Conservation (phyloP, 805 yeast species). For the Candida cerambycidarum region DNA sequence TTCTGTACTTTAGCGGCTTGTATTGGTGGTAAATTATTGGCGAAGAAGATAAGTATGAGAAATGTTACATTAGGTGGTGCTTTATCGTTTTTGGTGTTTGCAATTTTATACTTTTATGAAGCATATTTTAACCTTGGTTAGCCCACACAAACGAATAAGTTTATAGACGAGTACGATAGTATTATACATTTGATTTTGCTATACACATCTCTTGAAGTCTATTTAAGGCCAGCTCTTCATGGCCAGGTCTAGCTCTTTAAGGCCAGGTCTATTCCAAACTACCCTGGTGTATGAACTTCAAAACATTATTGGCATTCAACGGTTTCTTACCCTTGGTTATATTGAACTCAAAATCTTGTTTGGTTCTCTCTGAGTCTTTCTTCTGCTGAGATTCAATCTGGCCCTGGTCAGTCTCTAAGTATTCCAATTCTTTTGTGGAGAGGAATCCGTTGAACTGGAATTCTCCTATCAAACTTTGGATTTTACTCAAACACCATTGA, state of each 20-base stretch:
- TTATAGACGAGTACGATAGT: too few species aligned
- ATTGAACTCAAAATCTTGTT: slow-evolving; percentile 25
- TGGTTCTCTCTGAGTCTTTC: slow-evolving; percentile 18
- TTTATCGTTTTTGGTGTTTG: slow-evolving; percentile 77
- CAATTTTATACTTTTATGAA: slow-evolving; percentile 75
- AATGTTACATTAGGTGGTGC: slow-evolving; percentile 92
- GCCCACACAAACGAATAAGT: too few species aligned
- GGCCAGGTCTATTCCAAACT: slow-evolving; percentile 15
- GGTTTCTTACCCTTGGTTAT: slow-evolving; percentile 27
- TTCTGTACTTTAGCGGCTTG: slow-evolving; percentile 90
- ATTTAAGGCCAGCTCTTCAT: too few species aligned
- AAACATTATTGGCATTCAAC: slow-evolving; percentile 34
- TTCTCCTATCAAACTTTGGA: slow-evolving; percentile 52
- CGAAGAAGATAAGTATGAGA: slow-evolving; percentile 86
- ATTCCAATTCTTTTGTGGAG: slow-evolving; percentile 48
- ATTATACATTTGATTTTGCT: too few species aligned
- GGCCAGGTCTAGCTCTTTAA: too few species aligned
- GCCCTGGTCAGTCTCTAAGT: slow-evolving; percentile 32
- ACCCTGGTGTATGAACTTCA: slow-evolving; percentile 42
- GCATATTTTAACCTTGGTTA: slow-evolving; percentile 41
- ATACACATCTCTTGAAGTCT: too few species aligned
- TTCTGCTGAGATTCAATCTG: slow-evolving; percentile 25
- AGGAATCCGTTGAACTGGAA: slow-evolving; percentile 64
- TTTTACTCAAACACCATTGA: slow-evolving; percentile 62
- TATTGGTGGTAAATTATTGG: slow-evolving; percentile 86